A percentile compares a stretch with the other conserved stretches of the same genome.
These are phyloP conservation scores for Cymbomonas tetramitiformis DNA, from an alignment of 139 green algal species.

Conservation along the genomic window DNA sequence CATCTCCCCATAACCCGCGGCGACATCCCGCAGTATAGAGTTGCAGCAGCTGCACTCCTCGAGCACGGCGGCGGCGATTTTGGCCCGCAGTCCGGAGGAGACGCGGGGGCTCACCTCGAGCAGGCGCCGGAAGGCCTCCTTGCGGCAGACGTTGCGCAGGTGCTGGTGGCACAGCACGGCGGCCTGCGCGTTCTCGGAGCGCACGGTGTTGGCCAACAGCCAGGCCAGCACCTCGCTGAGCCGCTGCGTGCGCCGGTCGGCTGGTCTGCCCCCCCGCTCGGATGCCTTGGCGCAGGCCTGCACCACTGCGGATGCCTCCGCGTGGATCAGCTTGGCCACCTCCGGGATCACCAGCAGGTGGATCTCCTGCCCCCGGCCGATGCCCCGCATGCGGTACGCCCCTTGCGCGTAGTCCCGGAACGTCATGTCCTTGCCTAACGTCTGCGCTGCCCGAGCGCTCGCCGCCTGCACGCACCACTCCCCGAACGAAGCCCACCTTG, in stretches of 20 bases:
- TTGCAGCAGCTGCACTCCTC: no score
- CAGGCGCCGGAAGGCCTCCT: slow-evolving; percentile 14
- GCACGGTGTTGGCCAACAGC: slow-evolving; percentile 16
- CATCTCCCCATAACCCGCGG: no score
- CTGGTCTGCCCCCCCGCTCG: not conserved
- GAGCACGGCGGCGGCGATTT: no score
- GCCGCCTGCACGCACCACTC: no score
- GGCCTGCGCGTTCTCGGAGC: slow-evolving; percentile 14
- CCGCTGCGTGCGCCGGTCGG: not conserved
- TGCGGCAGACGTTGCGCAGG: slow-evolving; percentile 17
- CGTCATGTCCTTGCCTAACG: slow-evolving; percentile 26
- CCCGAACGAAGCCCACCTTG: no score
- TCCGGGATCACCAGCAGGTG: slow-evolving; percentile 12
- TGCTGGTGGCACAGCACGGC: slow-evolving; percentile 9
- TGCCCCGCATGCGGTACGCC: slow-evolving; percentile 23
- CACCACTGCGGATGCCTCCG: not conserved
- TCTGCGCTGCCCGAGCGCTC: slow-evolving; percentile 14
- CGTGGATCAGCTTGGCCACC: slow-evolving; percentile 6
- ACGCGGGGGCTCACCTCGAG: not conserved
- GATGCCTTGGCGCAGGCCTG: not conserved
- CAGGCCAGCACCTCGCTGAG: slow-evolving; percentile 13
- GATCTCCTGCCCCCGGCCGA: slow-evolving; percentile 15
- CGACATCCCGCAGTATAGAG: no score
- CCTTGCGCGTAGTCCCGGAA: slow-evolving; percentile 24
- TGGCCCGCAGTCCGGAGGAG: no score